These are phyloP conservation scores for Melampsora abietis-canadensis DNA, from an alignment of 1,284 basidiomycete species.

Conservation along the genomic window DNA sequence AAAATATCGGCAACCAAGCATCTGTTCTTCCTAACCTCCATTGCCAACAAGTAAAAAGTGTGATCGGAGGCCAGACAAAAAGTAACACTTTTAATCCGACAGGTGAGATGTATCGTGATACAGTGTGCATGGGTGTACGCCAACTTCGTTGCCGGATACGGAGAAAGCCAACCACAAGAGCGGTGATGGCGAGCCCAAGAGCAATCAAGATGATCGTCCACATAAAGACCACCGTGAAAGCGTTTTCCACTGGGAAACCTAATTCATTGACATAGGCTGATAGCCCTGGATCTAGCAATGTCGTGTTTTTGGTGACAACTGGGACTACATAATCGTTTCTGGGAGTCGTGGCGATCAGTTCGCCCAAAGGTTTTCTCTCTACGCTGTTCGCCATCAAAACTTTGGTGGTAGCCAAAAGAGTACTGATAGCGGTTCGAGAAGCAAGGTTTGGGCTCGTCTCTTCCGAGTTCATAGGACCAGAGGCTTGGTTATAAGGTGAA, in stretches of 20 bases:
- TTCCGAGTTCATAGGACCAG: neutral
- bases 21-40: conserved; percentile 30
- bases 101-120: neutral
- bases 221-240: conserved; percentile 37
- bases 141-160: neutral
- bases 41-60: conserved; percentile 39
- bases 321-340: conserved; percentile 2
- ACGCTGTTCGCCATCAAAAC: neutral
- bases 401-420: neutral
- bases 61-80: conserved; percentile 20
- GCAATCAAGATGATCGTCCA: conserved; percentile 27
- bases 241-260: conserved; percentile 40
- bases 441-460: conserved; percentile 4
- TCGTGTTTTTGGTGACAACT: conserved; percentile 31
- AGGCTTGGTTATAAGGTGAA: conserved; percentile 35
- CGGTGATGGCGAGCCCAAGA: neutral
- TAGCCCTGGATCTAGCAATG: conserved; percentile 35
- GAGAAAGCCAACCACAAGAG: neutral
- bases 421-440: conserved; percentile 1
- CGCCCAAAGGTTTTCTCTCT: neutral
- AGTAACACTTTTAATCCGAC: conserved; percentile 12
- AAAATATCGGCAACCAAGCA: conserved; percentile 25
- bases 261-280: conserved; percentile 38
- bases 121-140: neutral
- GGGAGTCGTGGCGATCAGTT: neutral